These are phyloP conservation scores for Phanerochaete sordida DNA, from an alignment of 768 basidiomycete species.

Conservation along the genomic window DNA sequence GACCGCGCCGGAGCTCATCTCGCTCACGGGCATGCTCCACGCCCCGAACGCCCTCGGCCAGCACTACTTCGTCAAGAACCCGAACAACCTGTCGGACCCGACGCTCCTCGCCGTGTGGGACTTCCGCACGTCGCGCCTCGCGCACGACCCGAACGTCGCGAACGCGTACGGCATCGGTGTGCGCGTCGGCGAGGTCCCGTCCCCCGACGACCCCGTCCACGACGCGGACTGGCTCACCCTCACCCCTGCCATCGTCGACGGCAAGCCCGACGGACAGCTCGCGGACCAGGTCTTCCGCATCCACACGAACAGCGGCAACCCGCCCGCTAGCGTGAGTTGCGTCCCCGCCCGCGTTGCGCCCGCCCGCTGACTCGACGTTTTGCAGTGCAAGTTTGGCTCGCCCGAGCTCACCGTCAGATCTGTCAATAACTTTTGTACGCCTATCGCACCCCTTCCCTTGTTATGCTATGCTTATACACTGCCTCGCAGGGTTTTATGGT, in stretches of 20 bases:
- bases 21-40: too few relatives aligned
- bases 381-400: too few relatives aligned
- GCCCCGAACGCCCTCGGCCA: too few relatives aligned
- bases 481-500: too few relatives aligned
- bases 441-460: too few relatives aligned
- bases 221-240: constrained; percentile 59
- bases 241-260: constrained; percentile 17
- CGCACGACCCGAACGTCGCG: constrained; percentile 30
- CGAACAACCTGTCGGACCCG: constrained; percentile 37
- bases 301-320: constrained; percentile 49
- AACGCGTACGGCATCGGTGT: constrained; percentile 45
- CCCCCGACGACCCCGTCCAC: constrained; percentile 33
- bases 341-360: too few relatives aligned
- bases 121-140: constrained; percentile 34
- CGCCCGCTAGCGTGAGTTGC: constrained; percentile 42
- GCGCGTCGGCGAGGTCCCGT: constrained; percentile 36
- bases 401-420: too few relatives aligned
- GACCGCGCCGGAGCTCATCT: too few relatives aligned
- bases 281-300: constrained; percentile 49
- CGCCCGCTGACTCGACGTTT: too few relatives aligned
- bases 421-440: too few relatives aligned
- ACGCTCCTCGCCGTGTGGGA: constrained; percentile 53
- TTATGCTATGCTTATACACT: too few relatives aligned
- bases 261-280: constrained; percentile 40
- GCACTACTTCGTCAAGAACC: constrained; percentile 55